A percentile compares a stretch with the other conserved stretches of the same genome.
Conservation (phyloP, 257 asterid species). For the Plantago ovata region DNA sequence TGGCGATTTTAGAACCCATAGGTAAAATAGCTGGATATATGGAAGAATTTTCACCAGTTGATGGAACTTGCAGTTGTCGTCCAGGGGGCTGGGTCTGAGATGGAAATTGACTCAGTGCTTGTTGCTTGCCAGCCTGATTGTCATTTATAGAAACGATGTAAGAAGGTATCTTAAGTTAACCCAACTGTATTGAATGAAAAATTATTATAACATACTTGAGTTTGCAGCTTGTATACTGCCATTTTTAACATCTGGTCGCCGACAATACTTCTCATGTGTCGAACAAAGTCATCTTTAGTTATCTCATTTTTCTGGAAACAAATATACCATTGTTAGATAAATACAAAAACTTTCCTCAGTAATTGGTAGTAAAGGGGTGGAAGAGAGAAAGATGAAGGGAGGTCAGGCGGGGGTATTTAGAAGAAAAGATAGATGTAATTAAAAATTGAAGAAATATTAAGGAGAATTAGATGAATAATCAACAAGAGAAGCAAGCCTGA, state of each 20-base stretch:
- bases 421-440: too few relatives aligned
- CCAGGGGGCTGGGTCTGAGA: constrained; percentile 46
- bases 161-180: constrained; percentile 9
- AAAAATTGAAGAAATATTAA: too few relatives aligned
- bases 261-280: constrained; percentile 78
- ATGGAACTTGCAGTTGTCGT: constrained; percentile 50
- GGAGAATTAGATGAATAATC: too few relatives aligned
- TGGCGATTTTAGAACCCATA: constrained; percentile 11
- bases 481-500: too few relatives aligned
- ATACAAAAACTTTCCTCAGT: constrained; percentile 11
- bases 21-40: constrained; percentile 17
- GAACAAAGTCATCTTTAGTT: constrained; percentile 73
- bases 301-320: constrained; percentile 77
- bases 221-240: constrained; percentile 81
- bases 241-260: constrained; percentile 93
- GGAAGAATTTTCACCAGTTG: constrained; percentile 39
- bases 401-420: too few relatives aligned
- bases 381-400: too few relatives aligned
- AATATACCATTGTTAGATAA: constrained; percentile 18
- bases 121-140: constrained; percentile 54
- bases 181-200: constrained; percentile 13
- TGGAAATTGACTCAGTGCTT: constrained; percentile 50
- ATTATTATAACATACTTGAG: constrained; percentile 50
- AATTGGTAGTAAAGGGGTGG: background rate
- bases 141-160: constrained; percentile 23